phyloP scores from a whole-genome alignment of 768 basidiomycete species.

The Leccinum fibrillosum region DNA sequence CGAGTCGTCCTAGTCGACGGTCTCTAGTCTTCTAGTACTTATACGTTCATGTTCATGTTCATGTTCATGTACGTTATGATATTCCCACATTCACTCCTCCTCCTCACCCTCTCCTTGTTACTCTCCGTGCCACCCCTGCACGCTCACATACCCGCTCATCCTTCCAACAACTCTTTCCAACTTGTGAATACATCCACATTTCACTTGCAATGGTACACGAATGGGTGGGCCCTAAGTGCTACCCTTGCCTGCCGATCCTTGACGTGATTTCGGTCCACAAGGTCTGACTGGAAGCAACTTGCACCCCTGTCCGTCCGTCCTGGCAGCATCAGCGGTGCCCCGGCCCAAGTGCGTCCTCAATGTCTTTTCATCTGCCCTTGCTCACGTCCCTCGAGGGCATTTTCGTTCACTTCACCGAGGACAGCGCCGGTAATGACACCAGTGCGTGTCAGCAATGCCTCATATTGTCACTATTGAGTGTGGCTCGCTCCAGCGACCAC shows the following conservation, averaged over 20 bases:
- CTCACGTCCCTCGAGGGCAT: constrained; percentile 52
- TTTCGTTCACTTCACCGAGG: constrained; percentile 80
- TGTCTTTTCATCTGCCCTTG: neutral
- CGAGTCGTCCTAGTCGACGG: constrained; percentile 9
- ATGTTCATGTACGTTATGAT: constrained; percentile 12
- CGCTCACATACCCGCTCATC: constrained; percentile 69
- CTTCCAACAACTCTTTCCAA: constrained; percentile 62
- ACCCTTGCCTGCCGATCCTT: constrained; percentile 3
- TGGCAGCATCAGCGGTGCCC: constrained; percentile 37
- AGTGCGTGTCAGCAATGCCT: constrained; percentile 44
- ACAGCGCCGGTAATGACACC: constrained; percentile 41
- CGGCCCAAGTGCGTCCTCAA: constrained; percentile 48
- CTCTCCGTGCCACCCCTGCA: constrained; percentile 10
- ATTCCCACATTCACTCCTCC: neutral
- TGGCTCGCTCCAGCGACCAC: constrained; percentile 50
- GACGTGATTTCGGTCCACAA: constrained; percentile 23
- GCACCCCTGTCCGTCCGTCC: constrained; percentile 58
- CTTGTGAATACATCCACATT: constrained; percentile 42
- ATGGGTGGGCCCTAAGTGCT: constrained; percentile 36
- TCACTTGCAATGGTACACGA: constrained; percentile 56
- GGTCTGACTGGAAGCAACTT: constrained; percentile 52
- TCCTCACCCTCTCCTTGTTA: constrained; percentile 5
- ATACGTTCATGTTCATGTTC: neutral
- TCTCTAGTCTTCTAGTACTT: neutral
- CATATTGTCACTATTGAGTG: constrained; percentile 9